These are phyloP conservation scores for Aspergillus sp. DNA, from an alignment of 2,329 filamentous ascomycete genomes.

Conservation along the genomic window DNA sequence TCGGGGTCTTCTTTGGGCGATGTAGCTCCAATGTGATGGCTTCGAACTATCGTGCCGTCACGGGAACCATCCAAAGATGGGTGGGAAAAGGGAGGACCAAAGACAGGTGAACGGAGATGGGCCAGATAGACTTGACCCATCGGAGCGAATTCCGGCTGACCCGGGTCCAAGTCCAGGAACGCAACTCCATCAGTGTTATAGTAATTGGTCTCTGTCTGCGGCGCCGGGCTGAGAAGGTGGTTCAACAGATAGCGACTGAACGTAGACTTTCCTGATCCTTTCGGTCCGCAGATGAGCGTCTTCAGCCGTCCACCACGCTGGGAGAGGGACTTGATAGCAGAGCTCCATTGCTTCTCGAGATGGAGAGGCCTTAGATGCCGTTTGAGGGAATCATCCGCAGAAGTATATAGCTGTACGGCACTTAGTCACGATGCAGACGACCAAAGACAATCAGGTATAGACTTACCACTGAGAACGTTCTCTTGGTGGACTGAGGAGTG, in stretches of 20 bases:
- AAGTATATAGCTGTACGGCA: conserved; percentile 39
- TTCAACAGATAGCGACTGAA: conserved; percentile 60
- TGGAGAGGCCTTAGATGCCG: conserved; percentile 46
- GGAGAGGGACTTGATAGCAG: conserved; percentile 46
- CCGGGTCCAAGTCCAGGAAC: conserved; percentile 61
- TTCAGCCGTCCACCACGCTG: conserved; percentile 40
- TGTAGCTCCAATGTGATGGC: conserved; percentile 56
- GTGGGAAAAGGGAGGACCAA: conserved; percentile 61
- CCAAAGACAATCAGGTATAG: not conserved
- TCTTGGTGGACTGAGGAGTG: conserved; percentile 26
- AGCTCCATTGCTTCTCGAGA: conserved; percentile 47
- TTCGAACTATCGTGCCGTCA: conserved; percentile 46
- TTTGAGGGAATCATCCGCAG: conserved; percentile 45
- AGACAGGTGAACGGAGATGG: conserved; percentile 52
- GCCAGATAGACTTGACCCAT: conserved; percentile 61
- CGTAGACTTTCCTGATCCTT: conserved; percentile 62
- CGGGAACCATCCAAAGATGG: conserved; percentile 39
- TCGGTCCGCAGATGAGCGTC: conserved; percentile 56
- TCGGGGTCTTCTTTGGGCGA: conserved; percentile 59
- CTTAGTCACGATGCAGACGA: conserved; percentile 20
- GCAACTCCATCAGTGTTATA: conserved; percentile 46
- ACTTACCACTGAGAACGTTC: conserved; percentile 46
- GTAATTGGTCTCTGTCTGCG: conserved; percentile 31
- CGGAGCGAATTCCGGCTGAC: conserved; percentile 60
- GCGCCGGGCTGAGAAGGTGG: conserved; percentile 50